Evolutionary conservation across 1,284 basidiomycete species (phyloP).

Genomic region (Cutaneotrichosporon sp.): DNA sequence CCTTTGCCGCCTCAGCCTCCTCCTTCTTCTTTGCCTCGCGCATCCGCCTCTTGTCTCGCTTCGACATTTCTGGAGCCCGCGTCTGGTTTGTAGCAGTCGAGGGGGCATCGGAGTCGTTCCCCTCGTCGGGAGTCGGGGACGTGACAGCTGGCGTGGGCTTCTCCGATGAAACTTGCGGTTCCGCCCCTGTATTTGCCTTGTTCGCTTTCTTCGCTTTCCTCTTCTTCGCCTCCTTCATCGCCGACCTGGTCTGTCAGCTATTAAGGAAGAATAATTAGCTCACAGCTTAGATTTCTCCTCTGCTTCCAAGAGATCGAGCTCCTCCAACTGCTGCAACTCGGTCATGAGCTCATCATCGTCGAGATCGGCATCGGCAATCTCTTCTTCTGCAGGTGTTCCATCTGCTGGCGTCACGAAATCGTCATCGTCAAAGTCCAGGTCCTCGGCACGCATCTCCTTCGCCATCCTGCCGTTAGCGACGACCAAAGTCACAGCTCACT

Average conservation of each 20-base stretch:
- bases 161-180: too few species aligned
- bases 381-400: constrained; percentile 30
- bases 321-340: constrained; percentile 10
- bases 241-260: constrained; percentile 1
- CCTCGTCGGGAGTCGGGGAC: not conserved
- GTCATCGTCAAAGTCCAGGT: constrained; percentile 14
- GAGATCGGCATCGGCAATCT: constrained; percentile 5
- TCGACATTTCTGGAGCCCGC: constrained; percentile 55
- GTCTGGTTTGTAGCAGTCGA: not conserved
- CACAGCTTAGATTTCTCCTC: constrained; percentile 15
- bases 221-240: constrained; percentile 10
- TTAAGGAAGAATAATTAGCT: not conserved
- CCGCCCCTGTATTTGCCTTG: constrained; percentile 3
- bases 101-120: constrained; percentile 6
- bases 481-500: constrained; percentile 36
- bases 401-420: constrained; percentile 17
- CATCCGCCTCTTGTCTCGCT: constrained; percentile 72
- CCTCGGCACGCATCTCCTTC: constrained; percentile 57
- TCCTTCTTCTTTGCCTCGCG: constrained; percentile 71
- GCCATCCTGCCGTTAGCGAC: constrained; percentile 60
- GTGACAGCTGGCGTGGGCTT: too few species aligned
- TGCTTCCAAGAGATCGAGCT: constrained; percentile 13
- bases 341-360: constrained; percentile 25
- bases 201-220: constrained; percentile 4
- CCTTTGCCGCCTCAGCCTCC: constrained; percentile 43